Conservation (phyloP, 805 yeast species). For the Saturnispora saitoi region DNA sequence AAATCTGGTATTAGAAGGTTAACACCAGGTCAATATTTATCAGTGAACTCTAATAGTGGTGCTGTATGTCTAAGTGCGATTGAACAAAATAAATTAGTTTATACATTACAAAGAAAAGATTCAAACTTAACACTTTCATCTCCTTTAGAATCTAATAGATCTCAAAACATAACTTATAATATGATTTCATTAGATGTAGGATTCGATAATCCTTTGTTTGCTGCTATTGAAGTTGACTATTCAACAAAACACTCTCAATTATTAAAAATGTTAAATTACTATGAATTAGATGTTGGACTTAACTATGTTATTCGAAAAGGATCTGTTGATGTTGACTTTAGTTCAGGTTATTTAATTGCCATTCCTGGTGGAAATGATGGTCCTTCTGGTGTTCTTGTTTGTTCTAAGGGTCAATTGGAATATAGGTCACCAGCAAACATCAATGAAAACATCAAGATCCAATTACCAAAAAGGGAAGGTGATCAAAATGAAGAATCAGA, state of each 20-base stretch:
- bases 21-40: constrained; percentile 65
- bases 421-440: constrained; percentile 35
- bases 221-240: constrained; percentile 62
- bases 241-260: constrained; percentile 20
- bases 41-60: constrained; percentile 63
- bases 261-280: constrained; percentile 42
- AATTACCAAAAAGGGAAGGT: constrained; percentile 42
- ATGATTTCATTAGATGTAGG: constrained; percentile 63
- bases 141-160: constrained; percentile 61
- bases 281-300: constrained; percentile 80
- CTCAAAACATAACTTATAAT: constrained; percentile 42
- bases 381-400: constrained; percentile 60
- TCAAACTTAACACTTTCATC: constrained; percentile 47
- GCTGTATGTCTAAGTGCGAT: constrained; percentile 64
- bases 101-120: constrained; percentile 36
- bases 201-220: constrained; percentile 79
- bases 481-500: not conserved
- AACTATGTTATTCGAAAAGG: constrained; percentile 58
- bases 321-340: constrained; percentile 30
- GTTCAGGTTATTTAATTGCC: constrained; percentile 48
- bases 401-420: constrained; percentile 46
- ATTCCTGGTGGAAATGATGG: constrained; percentile 70
- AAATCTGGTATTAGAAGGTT: constrained; percentile 69
- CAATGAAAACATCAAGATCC: not conserved
- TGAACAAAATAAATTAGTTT: constrained; percentile 63